A percentile compares a stretch with the other conserved stretches of the same genome.
phyloP scores from a whole-genome alignment of 148 eudicot genomes.

The Chenopodium quinoa region DNA sequence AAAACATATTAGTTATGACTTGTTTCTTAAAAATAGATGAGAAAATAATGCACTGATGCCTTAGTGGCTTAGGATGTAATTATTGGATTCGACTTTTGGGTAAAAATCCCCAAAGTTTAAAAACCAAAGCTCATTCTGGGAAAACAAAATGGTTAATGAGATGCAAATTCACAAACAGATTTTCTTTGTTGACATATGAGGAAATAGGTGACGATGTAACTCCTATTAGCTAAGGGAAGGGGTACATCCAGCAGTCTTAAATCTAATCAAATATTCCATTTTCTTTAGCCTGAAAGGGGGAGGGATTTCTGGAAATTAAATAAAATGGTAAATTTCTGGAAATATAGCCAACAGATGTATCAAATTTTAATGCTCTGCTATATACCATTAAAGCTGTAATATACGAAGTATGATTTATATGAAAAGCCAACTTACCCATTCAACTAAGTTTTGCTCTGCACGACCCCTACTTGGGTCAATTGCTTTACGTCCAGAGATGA shows the following conservation, averaged over 20 bases:
- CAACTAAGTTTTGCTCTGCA: conserved; percentile 52
- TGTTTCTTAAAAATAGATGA: not conserved
- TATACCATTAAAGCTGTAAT: not conserved
- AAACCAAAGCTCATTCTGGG: not conserved
- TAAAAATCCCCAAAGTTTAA: not conserved
- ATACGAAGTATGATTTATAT: not conserved
- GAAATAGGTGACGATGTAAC: not conserved
- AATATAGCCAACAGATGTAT: too few relatives aligned
- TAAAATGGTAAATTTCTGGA: too few relatives aligned
- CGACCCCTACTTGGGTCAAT: conserved; percentile 42
- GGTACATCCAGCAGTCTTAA: too few relatives aligned
- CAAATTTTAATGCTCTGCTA: too few relatives aligned
- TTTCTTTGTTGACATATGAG: not conserved
- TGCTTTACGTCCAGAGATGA: conserved; percentile 68
- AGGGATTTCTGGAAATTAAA: too few relatives aligned
- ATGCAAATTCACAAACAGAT: not conserved
- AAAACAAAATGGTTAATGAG: not conserved
- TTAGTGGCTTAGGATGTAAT: not conserved
- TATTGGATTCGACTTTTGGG: not conserved
- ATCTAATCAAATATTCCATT: too few relatives aligned
- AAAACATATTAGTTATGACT: too few relatives aligned
- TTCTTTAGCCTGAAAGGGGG: too few relatives aligned
- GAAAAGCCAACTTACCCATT: conserved; percentile 48
- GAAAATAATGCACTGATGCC: not conserved
- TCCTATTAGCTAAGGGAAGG: not conserved